These are phyloP conservation scores for Termitomyces sp. DNA, from an alignment of 768 basidiomycete species.

Conservation along the genomic window DNA sequence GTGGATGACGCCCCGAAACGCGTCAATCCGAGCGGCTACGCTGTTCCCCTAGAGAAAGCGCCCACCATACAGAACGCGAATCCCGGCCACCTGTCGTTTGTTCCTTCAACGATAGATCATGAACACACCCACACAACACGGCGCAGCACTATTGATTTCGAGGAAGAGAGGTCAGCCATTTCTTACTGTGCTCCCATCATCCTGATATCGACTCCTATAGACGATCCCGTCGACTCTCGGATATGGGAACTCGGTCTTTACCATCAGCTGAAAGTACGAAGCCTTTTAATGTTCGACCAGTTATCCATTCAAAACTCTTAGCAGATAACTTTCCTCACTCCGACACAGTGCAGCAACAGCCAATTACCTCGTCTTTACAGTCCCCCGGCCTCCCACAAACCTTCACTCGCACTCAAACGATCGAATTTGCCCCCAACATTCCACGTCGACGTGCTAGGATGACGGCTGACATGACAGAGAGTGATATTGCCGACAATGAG, in stretches of 20 bases:
- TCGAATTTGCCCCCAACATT: slow-evolving; percentile 36
- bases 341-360: slow-evolving; percentile 31
- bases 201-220: slow-evolving; percentile 5
- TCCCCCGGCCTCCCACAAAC: slow-evolving; percentile 18
- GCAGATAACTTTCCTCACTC: slow-evolving; percentile 35
- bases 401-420: slow-evolving; percentile 40
- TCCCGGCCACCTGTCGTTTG: slow-evolving; percentile 23
- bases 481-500: slow-evolving; percentile 16
- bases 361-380: slow-evolving; percentile 3
- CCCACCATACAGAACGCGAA: slow-evolving; percentile 15
- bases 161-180: slow-evolving; percentile 8
- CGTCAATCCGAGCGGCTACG: slow-evolving; percentile 71
- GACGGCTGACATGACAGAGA: slow-evolving; percentile 12
- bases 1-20: slow-evolving; percentile 67
- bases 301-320: not conserved
- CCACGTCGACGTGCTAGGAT: slow-evolving; percentile 27
- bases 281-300: not conserved
- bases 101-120: slow-evolving; percentile 10
- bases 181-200: not conserved
- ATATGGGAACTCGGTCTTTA: slow-evolving; percentile 34
- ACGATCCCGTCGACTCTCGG: slow-evolving; percentile 34
- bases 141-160: slow-evolving; percentile 6
- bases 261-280: slow-evolving; percentile 34
- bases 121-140: not conserved
- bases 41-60: slow-evolving; percentile 26